Evolutionary conservation across 1,284 basidiomycete genomes (phyloP).

Genomic region (Cutaneotrichosporon arboriforme): DNA sequence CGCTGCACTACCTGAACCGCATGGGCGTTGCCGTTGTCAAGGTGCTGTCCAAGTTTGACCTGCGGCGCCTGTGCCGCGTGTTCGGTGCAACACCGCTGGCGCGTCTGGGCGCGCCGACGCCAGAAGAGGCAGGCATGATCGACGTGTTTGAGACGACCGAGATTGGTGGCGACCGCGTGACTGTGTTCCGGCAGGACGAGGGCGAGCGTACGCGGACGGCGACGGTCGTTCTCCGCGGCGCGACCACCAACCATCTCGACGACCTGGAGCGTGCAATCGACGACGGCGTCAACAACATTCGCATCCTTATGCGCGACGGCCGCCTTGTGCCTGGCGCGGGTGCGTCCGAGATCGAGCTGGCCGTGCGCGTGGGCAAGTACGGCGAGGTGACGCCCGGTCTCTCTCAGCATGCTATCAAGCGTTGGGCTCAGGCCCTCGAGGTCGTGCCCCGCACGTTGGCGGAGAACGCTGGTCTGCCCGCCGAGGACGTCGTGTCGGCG

Average conservation of each 20-base stretch:
- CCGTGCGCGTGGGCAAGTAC: slow-evolving; percentile 73
- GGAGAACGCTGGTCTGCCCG: slow-evolving; percentile 92
- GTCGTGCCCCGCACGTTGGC: slow-evolving; percentile 89
- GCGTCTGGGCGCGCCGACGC: slow-evolving; percentile 87
- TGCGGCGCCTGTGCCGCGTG: slow-evolving; percentile 87
- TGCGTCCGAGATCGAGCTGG: slow-evolving; percentile 86
- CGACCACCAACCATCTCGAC: slow-evolving; percentile 89
- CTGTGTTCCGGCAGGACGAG: slow-evolving; percentile 77
- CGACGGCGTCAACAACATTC: slow-evolving; percentile 96
- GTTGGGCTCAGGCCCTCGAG: slow-evolving; percentile 84
- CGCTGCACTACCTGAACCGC: slow-evolving; percentile 94
- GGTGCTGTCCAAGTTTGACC: slow-evolving; percentile 96
- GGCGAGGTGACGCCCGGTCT: slow-evolving; percentile 86
- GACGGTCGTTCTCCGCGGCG: slow-evolving; percentile 93
- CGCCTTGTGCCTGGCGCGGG: slow-evolving; percentile 91
- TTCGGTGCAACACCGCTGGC: slow-evolving; percentile 95
- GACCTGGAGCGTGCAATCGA: slow-evolving; percentile 95
- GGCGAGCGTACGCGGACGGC: slow-evolving; percentile 80
- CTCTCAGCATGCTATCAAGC: slow-evolving; percentile 87
- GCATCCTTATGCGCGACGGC: slow-evolving; percentile 83
- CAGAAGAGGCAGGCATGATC: slow-evolving; percentile 91
- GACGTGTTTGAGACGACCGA: slow-evolving; percentile 94
- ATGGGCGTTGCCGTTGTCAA: slow-evolving; percentile 92
- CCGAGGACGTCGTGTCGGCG: slow-evolving; percentile 82
- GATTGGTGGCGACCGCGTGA: slow-evolving; percentile 96